phyloP scores from a whole-genome alignment of 352 stramenopile species.

The Globisporangium irregulare region DNA sequence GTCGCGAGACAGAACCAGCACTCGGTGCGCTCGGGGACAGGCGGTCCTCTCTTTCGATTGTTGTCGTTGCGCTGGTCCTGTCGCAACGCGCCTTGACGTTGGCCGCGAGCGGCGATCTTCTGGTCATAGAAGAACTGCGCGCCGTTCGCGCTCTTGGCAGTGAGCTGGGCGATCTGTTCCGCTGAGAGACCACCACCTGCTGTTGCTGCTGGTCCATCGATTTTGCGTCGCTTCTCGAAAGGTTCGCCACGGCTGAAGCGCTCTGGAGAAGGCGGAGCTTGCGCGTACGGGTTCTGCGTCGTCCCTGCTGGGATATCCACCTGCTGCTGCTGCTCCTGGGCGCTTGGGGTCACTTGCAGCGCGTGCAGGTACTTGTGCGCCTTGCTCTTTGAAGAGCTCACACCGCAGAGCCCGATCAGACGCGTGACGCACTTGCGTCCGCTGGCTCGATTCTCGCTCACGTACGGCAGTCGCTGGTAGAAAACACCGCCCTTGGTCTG shows the following conservation, averaged over 20 bases:
- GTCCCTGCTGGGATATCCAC: neutral
- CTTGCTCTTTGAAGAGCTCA: neutral
- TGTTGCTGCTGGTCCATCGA: neutral
- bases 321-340: neutral
- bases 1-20: conserved; percentile 86
- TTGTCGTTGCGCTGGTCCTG: conserved; percentile 20
- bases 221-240: neutral
- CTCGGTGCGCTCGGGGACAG: conserved; percentile 59
- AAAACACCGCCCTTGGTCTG: neutral
- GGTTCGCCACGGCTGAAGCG: neutral
- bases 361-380: neutral
- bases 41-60: conserved; percentile 17
- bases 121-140: conserved; percentile 81
- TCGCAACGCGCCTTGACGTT: conserved; percentile 41
- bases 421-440: neutral
- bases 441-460: neutral
- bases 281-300: neutral
- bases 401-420: neutral
- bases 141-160: conserved; percentile 32
- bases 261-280: neutral
- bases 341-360: neutral
- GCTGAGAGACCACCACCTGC: conserved; percentile 22
- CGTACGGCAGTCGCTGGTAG: neutral
- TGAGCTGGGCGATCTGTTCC: conserved; percentile 67
- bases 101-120: conserved; percentile 48